Conservation (phyloP, 179 eudicot genomes). For the Spergularia azorica region DNA sequence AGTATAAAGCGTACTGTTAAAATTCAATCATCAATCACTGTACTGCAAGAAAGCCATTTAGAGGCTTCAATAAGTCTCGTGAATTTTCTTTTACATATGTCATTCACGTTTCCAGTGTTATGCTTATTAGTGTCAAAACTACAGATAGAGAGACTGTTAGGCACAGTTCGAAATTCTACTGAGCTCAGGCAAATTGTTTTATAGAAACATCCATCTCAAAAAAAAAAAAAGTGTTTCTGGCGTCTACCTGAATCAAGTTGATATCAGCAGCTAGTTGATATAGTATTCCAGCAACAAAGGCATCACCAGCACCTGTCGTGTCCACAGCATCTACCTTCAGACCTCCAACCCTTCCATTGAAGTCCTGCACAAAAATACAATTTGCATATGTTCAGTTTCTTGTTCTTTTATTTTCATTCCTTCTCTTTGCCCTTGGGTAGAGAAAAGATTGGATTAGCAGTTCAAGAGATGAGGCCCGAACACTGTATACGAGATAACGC, state of each 20-base stretch:
- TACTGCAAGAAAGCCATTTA: too few relatives aligned
- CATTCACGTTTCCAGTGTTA: too few relatives aligned
- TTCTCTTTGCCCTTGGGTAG: not conserved
- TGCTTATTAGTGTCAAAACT: too few relatives aligned
- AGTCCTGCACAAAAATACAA: conserved; percentile 54
- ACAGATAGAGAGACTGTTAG: too few relatives aligned
- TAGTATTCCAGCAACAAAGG: conserved; percentile 89
- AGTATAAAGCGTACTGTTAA: not conserved
- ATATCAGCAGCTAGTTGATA: conserved; percentile 73
- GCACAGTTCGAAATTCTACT: too few relatives aligned
- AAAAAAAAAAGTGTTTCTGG: not conserved
- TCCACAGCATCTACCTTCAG: conserved; percentile 81
- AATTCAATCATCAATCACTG: too few relatives aligned
- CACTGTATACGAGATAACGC: too few relatives aligned
- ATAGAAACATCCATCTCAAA: not conserved
- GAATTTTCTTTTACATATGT: too few relatives aligned
- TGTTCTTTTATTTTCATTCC: not conserved
- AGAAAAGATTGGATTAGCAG: not conserved
- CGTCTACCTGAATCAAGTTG: conserved; percentile 65
- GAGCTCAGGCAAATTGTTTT: too few relatives aligned
- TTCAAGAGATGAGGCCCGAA: not conserved
- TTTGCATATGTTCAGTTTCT: too few relatives aligned
- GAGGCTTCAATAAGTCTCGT: too few relatives aligned
- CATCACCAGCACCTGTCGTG: conserved; percentile 98
- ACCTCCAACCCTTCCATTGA: conserved; percentile 77